Evolutionary conservation across 176 grass and related monocot genomes (phyloP).

Genomic region (Lolium multiflorum): DNA sequence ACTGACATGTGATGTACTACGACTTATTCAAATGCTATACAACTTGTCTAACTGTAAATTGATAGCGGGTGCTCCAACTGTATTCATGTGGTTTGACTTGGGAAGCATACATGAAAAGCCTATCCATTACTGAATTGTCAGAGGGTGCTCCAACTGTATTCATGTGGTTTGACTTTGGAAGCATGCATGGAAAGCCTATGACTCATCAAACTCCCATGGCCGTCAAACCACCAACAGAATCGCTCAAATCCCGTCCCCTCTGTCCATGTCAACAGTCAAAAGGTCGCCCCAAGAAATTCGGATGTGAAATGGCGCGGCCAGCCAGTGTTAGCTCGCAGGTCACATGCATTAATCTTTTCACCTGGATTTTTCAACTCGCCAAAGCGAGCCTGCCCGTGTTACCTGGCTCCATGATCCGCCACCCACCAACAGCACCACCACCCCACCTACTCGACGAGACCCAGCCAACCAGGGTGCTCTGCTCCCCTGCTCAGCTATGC

Average conservation of each 20-base stretch:
- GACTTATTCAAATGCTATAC: too few relatives aligned
- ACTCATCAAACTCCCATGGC: neutral
- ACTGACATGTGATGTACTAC: too few relatives aligned
- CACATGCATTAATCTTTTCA: neutral
- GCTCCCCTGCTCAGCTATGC: neutral
- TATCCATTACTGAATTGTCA: too few relatives aligned
- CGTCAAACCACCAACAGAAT: conserved; percentile 39
- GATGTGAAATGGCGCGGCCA: neutral
- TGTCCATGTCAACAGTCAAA: conserved; percentile 40
- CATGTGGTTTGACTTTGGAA: conserved; percentile 5
- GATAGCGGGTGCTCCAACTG: too few relatives aligned
- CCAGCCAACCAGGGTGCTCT: neutral
- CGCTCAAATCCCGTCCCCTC: conserved; percentile 3
- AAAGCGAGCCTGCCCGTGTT: conserved; percentile 26
- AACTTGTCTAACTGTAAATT: too few relatives aligned
- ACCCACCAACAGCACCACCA: conserved; percentile 44
- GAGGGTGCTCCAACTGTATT: neutral
- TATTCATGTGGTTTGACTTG: too few relatives aligned
- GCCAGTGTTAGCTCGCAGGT: conserved; percentile 5
- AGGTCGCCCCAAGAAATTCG: conserved; percentile 19
- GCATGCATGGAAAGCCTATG: neutral
- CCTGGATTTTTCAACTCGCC: conserved; percentile 19
- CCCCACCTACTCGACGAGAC: neutral
- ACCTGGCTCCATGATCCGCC: conserved; percentile 52
- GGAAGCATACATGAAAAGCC: too few relatives aligned